Evolutionary conservation across 2,329 filamentous ascomycete species (phyloP).

Genomic region (Verticillium tricorpus): DNA sequence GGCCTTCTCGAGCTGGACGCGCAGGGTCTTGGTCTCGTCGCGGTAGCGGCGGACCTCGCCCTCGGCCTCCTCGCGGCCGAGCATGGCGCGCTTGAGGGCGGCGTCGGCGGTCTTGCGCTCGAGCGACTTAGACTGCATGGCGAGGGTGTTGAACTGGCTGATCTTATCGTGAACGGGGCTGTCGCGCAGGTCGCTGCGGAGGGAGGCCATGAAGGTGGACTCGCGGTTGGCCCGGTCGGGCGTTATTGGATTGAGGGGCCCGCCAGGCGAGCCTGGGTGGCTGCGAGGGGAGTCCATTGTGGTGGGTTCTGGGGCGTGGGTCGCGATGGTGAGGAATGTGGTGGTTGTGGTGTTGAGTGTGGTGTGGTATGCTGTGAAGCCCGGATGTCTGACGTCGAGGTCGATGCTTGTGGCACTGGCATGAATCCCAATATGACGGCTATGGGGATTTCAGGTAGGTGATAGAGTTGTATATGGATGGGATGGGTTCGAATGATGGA

Average conservation of each 20-base stretch:
- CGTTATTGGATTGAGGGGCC: conserved; percentile 56
- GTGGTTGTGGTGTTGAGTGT: conserved; percentile 1
- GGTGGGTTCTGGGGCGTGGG: background rate
- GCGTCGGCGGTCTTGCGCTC: conserved; percentile 63
- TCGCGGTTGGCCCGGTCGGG: conserved; percentile 58
- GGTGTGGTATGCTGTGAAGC: conserved; percentile 1
- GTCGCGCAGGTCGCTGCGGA: conserved; percentile 40
- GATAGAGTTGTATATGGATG: background rate
- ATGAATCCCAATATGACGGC: background rate
- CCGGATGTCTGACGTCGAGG: background rate
- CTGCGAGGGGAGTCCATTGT: conserved; percentile 41
- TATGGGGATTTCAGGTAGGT: background rate
- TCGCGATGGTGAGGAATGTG: background rate
- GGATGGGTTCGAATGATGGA: background rate
- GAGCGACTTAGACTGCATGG: conserved; percentile 54
- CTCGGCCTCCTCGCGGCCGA: conserved; percentile 69
- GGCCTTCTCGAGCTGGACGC: conserved; percentile 58
- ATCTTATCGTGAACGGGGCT: conserved; percentile 64
- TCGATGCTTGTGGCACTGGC: background rate
- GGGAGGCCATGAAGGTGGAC: conserved; percentile 30
- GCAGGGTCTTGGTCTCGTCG: conserved; percentile 54
- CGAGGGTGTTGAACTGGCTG: conserved; percentile 67
- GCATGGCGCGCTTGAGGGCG: conserved; percentile 60
- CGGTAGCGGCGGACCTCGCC: conserved; percentile 58
- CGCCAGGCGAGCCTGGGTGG: conserved; percentile 49